These are phyloP conservation scores for Metschnikowia sp. DNA, from an alignment of 805 yeast genomes.

Conservation along the genomic window DNA sequence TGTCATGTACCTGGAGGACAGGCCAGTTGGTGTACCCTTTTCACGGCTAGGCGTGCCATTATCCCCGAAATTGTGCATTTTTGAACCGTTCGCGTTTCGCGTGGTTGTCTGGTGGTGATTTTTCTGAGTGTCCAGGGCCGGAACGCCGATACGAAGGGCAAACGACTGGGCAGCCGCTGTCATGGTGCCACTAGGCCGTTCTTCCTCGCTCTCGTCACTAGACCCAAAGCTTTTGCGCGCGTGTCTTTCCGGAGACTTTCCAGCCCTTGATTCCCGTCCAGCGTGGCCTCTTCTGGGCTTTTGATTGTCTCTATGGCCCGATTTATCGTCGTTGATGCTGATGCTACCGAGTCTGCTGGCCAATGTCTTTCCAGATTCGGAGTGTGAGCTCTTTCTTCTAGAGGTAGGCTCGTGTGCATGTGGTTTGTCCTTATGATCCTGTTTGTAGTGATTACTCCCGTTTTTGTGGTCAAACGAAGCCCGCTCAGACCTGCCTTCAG, in stretches of 20 bases:
- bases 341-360: slow-evolving; percentile 2
- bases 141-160: slow-evolving; percentile 28
- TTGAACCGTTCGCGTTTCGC: too few relatives aligned
- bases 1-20: slow-evolving; percentile 8
- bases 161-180: slow-evolving; percentile 30
- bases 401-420: background rate
- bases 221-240: background rate
- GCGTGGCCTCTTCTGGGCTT: slow-evolving; percentile 7
- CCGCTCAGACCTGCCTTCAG: background rate
- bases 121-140: slow-evolving; percentile 1
- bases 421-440: background rate
- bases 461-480: background rate
- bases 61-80: too few relatives aligned
- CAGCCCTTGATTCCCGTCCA: background rate
- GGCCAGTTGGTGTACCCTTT: background rate
- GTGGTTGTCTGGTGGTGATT: background rate
- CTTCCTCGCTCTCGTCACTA: slow-evolving; percentile 1
- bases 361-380: background rate
- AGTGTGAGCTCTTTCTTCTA: background rate
- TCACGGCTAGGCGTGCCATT: background rate
- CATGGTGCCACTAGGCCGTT: slow-evolving; percentile 14
- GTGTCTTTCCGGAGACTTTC: background rate
- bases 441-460: background rate
- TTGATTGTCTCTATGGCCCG: background rate
- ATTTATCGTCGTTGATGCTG: background rate